Evolutionary conservation across 345 rosid genomes (phyloP).

Genomic region (Combretum micranthum): DNA sequence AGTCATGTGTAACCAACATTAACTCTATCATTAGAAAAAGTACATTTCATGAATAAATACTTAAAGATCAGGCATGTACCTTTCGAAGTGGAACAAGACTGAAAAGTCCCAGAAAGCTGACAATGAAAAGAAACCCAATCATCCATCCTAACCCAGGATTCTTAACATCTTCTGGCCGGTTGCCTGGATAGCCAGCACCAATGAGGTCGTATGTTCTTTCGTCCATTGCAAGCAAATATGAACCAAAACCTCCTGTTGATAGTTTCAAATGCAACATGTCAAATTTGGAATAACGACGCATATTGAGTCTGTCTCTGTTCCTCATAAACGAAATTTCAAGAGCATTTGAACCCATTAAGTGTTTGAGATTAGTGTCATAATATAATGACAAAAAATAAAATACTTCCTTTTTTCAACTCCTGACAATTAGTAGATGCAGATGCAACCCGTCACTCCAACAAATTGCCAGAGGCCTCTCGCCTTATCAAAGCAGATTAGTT

Average conservation of each 20-base stretch:
- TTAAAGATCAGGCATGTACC: constrained; percentile 26
- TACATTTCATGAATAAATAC: too few relatives aligned
- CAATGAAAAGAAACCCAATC: constrained; percentile 79
- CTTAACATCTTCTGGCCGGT: constrained; percentile 57
- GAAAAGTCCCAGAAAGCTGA: constrained; percentile 85
- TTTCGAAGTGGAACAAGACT: constrained; percentile 85
- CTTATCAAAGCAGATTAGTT: not conserved
- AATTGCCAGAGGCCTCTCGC: too few relatives aligned
- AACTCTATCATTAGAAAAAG: too few relatives aligned
- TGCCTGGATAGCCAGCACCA: constrained; percentile 81
- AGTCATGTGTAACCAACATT: too few relatives aligned
- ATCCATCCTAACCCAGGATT: constrained; percentile 89
- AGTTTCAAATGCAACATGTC: not conserved
- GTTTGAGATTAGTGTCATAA: too few relatives aligned
- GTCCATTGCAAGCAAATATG: constrained; percentile 85
- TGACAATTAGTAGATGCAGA: too few relatives aligned
- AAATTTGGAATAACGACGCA: not conserved
- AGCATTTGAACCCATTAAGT: too few relatives aligned
- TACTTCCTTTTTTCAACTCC: too few relatives aligned
- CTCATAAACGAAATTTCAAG: too few relatives aligned
- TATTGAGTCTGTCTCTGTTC: not conserved
- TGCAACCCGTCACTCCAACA: not conserved
- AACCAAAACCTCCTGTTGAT: constrained; percentile 75
- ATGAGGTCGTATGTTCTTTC: constrained; percentile 74
- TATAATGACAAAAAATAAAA: too few relatives aligned